phyloP scores from a whole-genome alignment of 345 rosid species.

The Clausena lansium region DNA sequence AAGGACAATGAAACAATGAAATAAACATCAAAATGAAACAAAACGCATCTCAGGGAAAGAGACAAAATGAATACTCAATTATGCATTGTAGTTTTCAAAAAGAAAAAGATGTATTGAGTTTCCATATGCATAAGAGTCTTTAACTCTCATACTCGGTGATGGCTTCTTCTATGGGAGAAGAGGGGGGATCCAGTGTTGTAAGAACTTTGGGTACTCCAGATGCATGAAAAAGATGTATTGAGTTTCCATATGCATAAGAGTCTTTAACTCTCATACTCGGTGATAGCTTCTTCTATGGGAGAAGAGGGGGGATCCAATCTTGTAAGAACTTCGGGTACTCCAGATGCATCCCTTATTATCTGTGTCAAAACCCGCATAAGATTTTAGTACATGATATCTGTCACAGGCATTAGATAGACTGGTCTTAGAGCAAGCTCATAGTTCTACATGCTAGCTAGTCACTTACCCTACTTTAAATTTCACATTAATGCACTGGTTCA shows the following conservation, averaged over 20 bases:
- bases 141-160: conserved; percentile 64
- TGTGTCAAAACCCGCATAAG: conserved; percentile 26
- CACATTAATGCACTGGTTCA: not conserved
- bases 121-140: not conserved
- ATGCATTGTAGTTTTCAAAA: conserved; percentile 3
- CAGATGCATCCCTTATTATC: conserved; percentile 73
- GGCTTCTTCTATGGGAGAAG: conserved; percentile 38
- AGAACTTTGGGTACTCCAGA: conserved; percentile 86
- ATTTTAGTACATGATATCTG: not conserved
- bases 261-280: conserved; percentile 65
- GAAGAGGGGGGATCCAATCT: conserved; percentile 58
- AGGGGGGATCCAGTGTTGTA: conserved; percentile 62
- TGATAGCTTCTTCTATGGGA: conserved; percentile 32
- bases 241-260: not conserved
- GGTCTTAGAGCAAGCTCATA: not conserved
- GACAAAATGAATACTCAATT: conserved; percentile 1
- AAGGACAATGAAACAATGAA: not conserved
- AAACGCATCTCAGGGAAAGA: not conserved
- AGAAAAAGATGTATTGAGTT: not conserved
- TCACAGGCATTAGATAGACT: not conserved
- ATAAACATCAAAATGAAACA: not conserved
- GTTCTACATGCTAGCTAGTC: not conserved
- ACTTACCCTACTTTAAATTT: not conserved
- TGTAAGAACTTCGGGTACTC: conserved; percentile 88
- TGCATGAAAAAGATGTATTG: conserved; percentile 18